Evolutionary conservation across 2,329 filamentous ascomycete genomes (phyloP).

Genomic region (Penicillium digitatum): DNA sequence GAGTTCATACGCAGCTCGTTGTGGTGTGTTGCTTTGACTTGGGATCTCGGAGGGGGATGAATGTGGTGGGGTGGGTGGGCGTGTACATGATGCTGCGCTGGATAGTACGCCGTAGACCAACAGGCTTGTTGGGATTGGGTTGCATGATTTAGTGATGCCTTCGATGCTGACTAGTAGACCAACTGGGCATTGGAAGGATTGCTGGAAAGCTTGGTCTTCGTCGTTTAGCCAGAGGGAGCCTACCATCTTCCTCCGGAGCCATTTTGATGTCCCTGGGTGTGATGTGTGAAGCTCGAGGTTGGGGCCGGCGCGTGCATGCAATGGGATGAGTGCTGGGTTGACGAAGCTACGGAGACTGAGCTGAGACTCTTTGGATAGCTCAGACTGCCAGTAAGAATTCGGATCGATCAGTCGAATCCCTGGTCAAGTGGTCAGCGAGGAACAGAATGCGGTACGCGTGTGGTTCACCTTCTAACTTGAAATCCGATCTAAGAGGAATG

Average conservation of each 20-base stretch:
- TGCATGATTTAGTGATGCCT: conserved; percentile 16
- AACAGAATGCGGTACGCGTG: conserved; percentile 7
- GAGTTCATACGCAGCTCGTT: conserved; percentile 27
- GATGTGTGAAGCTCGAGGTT: conserved; percentile 40
- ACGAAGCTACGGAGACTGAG: conserved; percentile 37
- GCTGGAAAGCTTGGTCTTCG: conserved; percentile 28
- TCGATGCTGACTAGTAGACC: conserved; percentile 37
- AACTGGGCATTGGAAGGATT: conserved; percentile 38
- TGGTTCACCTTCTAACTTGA: conserved; percentile 31
- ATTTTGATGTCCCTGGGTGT: conserved; percentile 33
- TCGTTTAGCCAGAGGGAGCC: conserved; percentile 34
- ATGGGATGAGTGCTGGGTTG: conserved; percentile 40
- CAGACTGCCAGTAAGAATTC: conserved; percentile 31
- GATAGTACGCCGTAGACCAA: conserved; percentile 40
- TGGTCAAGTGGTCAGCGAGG: conserved; percentile 19
- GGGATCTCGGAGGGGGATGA: conserved; percentile 30
- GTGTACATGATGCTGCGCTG: conserved; percentile 24
- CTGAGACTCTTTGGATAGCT: conserved; percentile 33
- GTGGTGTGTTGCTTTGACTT: conserved; percentile 5
- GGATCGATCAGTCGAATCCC: conserved; percentile 36
- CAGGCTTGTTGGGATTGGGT: conserved; percentile 32
- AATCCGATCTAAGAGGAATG: conserved; percentile 27
- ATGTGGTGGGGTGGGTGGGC: conserved; percentile 36
- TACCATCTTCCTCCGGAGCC: conserved; percentile 39
- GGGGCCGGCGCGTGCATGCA: conserved; percentile 40